These are phyloP conservation scores for Cylindrotheca fusiformis DNA, from an alignment of 108 stramenopile species.

Conservation along the genomic window DNA sequence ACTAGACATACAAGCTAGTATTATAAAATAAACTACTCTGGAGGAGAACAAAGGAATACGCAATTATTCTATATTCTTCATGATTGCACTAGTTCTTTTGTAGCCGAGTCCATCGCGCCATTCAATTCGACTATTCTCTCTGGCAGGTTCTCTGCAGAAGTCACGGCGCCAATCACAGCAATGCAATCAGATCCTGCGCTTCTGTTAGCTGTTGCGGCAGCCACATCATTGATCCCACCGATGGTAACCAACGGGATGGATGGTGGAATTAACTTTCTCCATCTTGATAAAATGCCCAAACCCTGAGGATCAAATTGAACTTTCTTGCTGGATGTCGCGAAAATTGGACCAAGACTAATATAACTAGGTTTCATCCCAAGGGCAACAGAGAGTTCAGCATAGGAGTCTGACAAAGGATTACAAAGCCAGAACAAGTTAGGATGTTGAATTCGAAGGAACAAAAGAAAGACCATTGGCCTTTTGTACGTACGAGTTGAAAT, in stretches of 20 bases:
- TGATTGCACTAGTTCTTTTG: too few species aligned
- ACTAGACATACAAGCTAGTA: too few species aligned
- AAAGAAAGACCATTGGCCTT: not conserved
- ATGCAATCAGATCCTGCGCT: conserved; percentile 86
- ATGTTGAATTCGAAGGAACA: not conserved
- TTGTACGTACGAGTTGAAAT: conserved; percentile 74
- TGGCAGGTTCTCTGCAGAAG: conserved; percentile 57
- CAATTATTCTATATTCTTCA: not conserved
- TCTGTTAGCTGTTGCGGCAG: conserved; percentile 57
- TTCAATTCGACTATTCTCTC: conserved; percentile 46
- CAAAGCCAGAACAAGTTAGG: not conserved
- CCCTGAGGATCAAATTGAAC: conserved; percentile 87
- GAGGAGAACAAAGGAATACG: too few species aligned
- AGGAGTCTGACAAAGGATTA: conserved; percentile 28
- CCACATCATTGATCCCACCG: conserved; percentile 77
- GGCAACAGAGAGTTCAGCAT: conserved; percentile 84
- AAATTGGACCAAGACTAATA: conserved; percentile 89
- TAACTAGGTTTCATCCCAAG: conserved; percentile 84
- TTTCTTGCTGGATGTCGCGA: conserved; percentile 80
- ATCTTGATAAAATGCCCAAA: conserved; percentile 66
- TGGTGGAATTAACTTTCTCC: conserved; percentile 76
- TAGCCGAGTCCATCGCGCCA: conserved; percentile 64
- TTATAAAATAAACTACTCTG: too few species aligned
- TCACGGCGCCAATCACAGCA: conserved; percentile 89
- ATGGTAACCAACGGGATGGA: conserved; percentile 85